Percentiles rank a stretch among this genome's conserved stretches.
Evolutionary conservation across 148 eudicot species (phyloP).

Genomic region (Amaranthus cruentus): DNA sequence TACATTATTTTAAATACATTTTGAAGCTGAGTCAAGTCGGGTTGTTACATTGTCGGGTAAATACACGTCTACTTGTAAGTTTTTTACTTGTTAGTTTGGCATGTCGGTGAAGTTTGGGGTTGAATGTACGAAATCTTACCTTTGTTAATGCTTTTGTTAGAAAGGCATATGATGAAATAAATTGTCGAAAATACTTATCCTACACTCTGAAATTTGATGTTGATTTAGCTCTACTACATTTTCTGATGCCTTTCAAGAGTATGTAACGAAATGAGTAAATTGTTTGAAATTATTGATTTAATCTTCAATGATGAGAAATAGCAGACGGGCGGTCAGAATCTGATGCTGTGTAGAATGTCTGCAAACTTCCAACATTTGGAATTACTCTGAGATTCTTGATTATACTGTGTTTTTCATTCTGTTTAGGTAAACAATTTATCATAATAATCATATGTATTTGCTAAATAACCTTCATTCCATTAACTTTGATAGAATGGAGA

Average conservation of each 20-base stretch:
- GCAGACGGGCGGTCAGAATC: slow-evolving; percentile 33
- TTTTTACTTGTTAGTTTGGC: too few species aligned
- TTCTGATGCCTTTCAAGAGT: slow-evolving; percentile 20
- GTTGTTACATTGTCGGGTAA: too few species aligned
- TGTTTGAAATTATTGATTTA: not conserved
- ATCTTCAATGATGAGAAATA: slow-evolving; percentile 20
- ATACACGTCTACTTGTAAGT: too few species aligned
- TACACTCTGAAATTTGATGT: slow-evolving; percentile 27
- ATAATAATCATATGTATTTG: too few species aligned
- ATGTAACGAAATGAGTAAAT: too few species aligned
- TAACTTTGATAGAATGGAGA: not conserved
- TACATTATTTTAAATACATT: too few species aligned
- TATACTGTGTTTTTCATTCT: not conserved
- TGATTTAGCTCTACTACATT: slow-evolving; percentile 21
- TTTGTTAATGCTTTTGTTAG: not conserved
- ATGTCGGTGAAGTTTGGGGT: too few species aligned
- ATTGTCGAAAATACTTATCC: slow-evolving; percentile 8
- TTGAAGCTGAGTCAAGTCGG: too few species aligned
- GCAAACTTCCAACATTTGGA: slow-evolving; percentile 14
- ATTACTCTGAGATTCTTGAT: slow-evolving; percentile 7
- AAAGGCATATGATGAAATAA: slow-evolving; percentile 21
- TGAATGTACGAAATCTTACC: too few species aligned
- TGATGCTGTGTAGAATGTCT: slow-evolving; percentile 35
- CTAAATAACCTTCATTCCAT: too few species aligned
- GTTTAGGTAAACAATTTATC: too few species aligned